These are phyloP conservation scores for Podospora tetraspora DNA, from an alignment of 495 filamentous ascomycete species.

Conservation along the genomic window DNA sequence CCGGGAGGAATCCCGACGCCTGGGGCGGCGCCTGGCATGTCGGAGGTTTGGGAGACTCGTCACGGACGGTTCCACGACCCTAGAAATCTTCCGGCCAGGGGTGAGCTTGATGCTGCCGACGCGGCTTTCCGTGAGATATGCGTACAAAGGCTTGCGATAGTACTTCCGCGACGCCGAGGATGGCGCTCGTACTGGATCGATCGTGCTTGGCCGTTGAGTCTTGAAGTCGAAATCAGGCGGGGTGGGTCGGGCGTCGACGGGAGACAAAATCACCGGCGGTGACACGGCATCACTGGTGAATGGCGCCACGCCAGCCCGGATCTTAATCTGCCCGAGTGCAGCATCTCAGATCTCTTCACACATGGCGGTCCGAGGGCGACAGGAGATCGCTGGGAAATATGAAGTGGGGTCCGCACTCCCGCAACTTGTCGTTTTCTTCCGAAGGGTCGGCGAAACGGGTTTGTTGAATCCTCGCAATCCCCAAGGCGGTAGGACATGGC, in stretches of 20 bases:
- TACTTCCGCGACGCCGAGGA: not conserved
- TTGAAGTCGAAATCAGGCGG: not conserved
- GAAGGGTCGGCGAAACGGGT: not conserved
- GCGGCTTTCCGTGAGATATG: not conserved
- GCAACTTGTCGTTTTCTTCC: not conserved
- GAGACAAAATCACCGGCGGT: not conserved
- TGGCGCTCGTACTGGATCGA: not conserved
- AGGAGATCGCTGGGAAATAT: not conserved
- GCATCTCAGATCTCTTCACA: not conserved
- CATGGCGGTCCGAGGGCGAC: not conserved
- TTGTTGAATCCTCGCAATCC: not conserved
- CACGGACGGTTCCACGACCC: not conserved
- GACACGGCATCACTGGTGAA: not conserved
- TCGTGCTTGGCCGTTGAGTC: not conserved
- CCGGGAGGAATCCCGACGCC: not conserved
- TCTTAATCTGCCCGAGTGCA: not conserved
- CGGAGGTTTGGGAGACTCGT: not conserved
- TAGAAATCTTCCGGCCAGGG: not conserved
- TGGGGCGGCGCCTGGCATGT: not conserved
- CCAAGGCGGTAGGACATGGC: not conserved
- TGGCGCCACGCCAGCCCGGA: not conserved
- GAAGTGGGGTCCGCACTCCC: not conserved
- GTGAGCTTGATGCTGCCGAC: not conserved
- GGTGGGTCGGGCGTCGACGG: not conserved
- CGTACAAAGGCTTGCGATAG: not conserved